Conservation (phyloP, 2,329 filamentous ascomycete genomes). For the Lachnellula cervina region DNA sequence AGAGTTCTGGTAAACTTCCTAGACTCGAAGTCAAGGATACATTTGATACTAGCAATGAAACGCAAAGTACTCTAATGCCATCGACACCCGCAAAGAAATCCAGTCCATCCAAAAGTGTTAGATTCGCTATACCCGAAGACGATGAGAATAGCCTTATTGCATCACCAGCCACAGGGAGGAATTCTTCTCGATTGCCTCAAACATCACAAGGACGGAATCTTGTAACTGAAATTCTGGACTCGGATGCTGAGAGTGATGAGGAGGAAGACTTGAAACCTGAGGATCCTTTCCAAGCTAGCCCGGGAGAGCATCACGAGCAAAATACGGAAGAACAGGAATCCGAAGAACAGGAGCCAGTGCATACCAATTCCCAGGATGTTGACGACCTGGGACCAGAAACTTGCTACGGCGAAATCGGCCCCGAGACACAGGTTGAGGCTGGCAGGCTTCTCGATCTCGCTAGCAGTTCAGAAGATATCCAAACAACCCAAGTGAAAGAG, state of each 20-base stretch:
- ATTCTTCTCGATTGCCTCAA: neutral
- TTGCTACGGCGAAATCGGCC: slow-evolving; percentile 26
- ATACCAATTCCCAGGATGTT: neutral
- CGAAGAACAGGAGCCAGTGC: neutral
- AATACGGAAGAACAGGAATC: neutral
- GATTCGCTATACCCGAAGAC: slow-evolving; percentile 21
- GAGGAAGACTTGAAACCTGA: neutral
- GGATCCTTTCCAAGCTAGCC: neutral
- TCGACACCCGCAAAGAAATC: slow-evolving; percentile 20
- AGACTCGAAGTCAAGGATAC: slow-evolving; percentile 27
- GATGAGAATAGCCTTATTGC: neutral
- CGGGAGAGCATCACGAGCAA: neutral
- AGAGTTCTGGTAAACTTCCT: slow-evolving; percentile 14
- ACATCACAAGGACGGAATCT: neutral
- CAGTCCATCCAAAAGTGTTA: slow-evolving; percentile 27
- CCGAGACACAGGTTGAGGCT: slow-evolving; percentile 23
- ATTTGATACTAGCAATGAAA: slow-evolving; percentile 22
- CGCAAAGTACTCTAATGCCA: slow-evolving; percentile 6
- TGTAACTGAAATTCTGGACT: slow-evolving; percentile 27
- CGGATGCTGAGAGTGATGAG: slow-evolving; percentile 17
- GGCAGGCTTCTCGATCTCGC: slow-evolving; percentile 9
- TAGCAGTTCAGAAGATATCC: neutral
- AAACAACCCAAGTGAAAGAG: neutral
- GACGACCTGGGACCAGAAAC: slow-evolving; percentile 19
- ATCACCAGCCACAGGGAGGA: neutral